Base-by-base conservation (phyloP, 129 eudicot genomes). In the Saposhnikovia divaricata region DNA sequence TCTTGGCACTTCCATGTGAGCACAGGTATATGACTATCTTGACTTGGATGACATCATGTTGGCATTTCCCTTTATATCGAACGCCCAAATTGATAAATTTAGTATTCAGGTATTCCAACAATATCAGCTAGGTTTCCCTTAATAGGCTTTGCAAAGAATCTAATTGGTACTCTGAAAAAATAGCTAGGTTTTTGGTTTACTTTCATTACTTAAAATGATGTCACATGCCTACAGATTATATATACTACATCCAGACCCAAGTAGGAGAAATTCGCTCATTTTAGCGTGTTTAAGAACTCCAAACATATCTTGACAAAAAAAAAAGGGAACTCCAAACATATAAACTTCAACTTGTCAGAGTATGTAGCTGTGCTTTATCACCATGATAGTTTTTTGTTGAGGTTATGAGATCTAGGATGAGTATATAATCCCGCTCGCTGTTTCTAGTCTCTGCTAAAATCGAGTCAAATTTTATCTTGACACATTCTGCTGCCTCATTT, bases 1-100 rank as follows among this genome's bases (percentile, higher is more conserved):
- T 92, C 88, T 79, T 92, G 57, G 99, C 99, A 53, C 92, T 96
- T 77, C 99, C 99, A 74, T 92, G 99, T 81, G 94, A 90, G 80
- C 99, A 96, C 93, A 96, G 98, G 99, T 96, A 74, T 73, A 28
- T 77, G 4, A 50, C 21, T 28, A 9, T 78, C 37, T 38, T 31
- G 37, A 21, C 13, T 76, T 65, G 11, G 3, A 21, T 6, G 37
- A 27, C 25, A 23, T 16, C 12, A 34, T 37, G 69, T 66, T 7
- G 23, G 9, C 42, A 43, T 48, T 71, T 45, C 31, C n/a, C n/a
- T n/a, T n/a, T n/a, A n/a, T n/a, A n/a, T n/a, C n/a, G n/a, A 71
- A 71, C 50, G 18, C 50, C 69, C 25, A 42, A 9, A 18, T 9
- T 19, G 76, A 10, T 74, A 9, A 66, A 68, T 34, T 25, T 27